These are phyloP conservation scores for Trichoderma cornu-damae DNA, from an alignment of 2,329 filamentous ascomycete species.

Conservation along the genomic window DNA sequence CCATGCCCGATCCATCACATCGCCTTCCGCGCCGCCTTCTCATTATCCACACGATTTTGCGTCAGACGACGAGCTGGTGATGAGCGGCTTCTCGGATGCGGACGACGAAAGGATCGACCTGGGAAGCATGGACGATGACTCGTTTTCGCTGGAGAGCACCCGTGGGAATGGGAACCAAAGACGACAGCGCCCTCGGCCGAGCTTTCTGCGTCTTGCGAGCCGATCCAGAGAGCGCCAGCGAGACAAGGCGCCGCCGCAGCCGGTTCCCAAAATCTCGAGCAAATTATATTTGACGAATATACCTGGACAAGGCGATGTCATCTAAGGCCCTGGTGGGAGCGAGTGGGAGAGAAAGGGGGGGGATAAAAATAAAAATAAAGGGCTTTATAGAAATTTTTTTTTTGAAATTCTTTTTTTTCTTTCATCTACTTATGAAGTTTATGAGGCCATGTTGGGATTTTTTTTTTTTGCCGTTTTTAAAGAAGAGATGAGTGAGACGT, in stretches of 20 bases:
- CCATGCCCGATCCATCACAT: slow-evolving; percentile 80
- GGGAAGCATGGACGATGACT: slow-evolving; percentile 37
- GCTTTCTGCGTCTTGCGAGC: slow-evolving; percentile 29
- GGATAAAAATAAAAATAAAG: not conserved
- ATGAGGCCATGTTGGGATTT: not conserved
- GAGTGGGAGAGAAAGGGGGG: too few species aligned
- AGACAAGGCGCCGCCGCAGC: slow-evolving; percentile 36
- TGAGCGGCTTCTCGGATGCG: slow-evolving; percentile 74
- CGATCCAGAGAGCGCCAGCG: slow-evolving; percentile 32
- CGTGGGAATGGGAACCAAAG: slow-evolving; percentile 44
- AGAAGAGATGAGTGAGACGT: not conserved
- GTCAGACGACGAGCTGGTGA: slow-evolving; percentile 70
- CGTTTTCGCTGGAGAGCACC: slow-evolving; percentile 56
- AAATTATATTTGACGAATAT: slow-evolving; percentile 32
- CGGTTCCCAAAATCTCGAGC: slow-evolving; percentile 39
- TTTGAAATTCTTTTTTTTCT: not conserved
- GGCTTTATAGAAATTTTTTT: slow-evolving; percentile 3
- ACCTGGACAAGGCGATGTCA: slow-evolving; percentile 35
- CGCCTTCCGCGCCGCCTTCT: slow-evolving; percentile 58
- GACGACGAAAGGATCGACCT: slow-evolving; percentile 52
- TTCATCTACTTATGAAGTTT: not conserved
- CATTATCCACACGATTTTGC: slow-evolving; percentile 53
- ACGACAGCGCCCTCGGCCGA: slow-evolving; percentile 40
- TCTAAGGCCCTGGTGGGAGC: slow-evolving; percentile 18
- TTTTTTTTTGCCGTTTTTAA: not conserved